A percentile compares a stretch with the other conserved stretches of the same genome.
These are phyloP conservation scores for Suillus clintonianus DNA, from an alignment of 768 basidiomycete genomes.

Conservation along the genomic window DNA sequence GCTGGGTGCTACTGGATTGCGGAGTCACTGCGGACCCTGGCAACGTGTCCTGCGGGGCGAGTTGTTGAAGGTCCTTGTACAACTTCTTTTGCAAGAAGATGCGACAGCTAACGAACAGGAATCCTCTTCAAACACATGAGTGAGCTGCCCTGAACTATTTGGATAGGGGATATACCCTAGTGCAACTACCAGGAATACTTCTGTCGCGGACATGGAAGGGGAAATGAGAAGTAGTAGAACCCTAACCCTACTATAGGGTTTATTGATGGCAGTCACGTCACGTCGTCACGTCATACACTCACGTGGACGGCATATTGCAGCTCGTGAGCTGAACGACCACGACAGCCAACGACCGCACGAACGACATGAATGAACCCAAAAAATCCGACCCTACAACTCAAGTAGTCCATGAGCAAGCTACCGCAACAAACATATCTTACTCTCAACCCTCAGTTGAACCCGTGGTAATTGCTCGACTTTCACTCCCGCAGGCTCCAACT, in stretches of 20 bases:
- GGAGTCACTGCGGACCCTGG: conserved; percentile 23
- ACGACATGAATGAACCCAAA: conserved; percentile 30
- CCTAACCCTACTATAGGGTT: conserved; percentile 36
- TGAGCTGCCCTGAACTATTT: background rate
- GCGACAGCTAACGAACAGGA: conserved; percentile 58
- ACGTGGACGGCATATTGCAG: conserved; percentile 9
- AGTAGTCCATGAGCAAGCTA: conserved; percentile 27
- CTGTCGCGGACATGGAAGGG: conserved; percentile 13
- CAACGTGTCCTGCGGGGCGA: conserved; percentile 37
- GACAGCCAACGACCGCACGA: conserved; percentile 16
- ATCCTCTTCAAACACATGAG: conserved; percentile 34
- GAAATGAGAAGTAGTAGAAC: conserved; percentile 14
- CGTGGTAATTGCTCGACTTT: conserved; percentile 15
- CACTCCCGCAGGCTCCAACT: conserved; percentile 3
- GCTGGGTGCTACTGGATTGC: conserved; percentile 20
- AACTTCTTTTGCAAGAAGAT: conserved; percentile 58
- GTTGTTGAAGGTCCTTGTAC: conserved; percentile 57
- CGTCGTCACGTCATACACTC: background rate
- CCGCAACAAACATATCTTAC: conserved; percentile 26
- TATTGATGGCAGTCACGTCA: conserved; percentile 14
- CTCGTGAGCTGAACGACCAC: conserved; percentile 14
- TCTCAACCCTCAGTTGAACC: conserved; percentile 22
- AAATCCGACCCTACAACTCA: conserved; percentile 32
- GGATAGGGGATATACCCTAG: conserved; percentile 18
- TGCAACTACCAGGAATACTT: conserved; percentile 9